Conservation (phyloP, 2,329 filamentous ascomycete genomes). For the Trichoderma cornu-damae region DNA sequence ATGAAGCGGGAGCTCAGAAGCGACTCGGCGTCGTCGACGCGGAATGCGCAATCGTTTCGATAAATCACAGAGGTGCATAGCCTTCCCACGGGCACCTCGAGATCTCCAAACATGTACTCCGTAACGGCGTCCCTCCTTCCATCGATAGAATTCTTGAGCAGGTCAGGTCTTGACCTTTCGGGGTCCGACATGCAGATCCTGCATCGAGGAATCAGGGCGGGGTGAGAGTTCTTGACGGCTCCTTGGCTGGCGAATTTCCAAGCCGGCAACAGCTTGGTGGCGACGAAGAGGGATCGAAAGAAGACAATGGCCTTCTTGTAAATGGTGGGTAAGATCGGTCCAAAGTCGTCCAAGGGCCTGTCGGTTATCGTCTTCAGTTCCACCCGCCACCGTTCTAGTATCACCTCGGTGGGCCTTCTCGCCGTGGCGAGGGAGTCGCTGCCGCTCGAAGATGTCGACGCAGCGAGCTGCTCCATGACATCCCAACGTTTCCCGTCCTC, state of each 20-base stretch:
- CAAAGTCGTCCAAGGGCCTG: constrained; percentile 55
- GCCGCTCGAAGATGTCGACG: constrained; percentile 51
- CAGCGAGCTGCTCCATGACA: constrained; percentile 74
- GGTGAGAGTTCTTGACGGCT: constrained; percentile 64
- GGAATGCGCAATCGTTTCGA: constrained; percentile 83
- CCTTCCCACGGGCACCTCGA: constrained; percentile 80
- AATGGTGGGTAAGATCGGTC: constrained; percentile 67
- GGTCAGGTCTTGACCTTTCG: constrained; percentile 56
- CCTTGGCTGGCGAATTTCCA: constrained; percentile 77
- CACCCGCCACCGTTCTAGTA: constrained; percentile 87
- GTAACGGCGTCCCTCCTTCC: constrained; percentile 49
- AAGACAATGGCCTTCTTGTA: constrained; percentile 98
- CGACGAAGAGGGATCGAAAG: constrained; percentile 82
- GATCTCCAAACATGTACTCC: constrained; percentile 73
- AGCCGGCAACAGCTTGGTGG: constrained; percentile 74
- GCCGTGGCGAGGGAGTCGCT: constrained; percentile 38
- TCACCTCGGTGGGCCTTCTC: constrained; percentile 61
- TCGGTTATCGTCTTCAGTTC: constrained; percentile 57
- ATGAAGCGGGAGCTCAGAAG: constrained; percentile 89
- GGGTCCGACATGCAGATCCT: constrained; percentile 64
- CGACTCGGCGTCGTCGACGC: constrained; percentile 85
- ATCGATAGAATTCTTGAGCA: constrained; percentile 46
- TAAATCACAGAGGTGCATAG: constrained; percentile 79
- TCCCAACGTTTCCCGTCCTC: constrained; percentile 90
- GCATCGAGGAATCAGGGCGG: constrained; percentile 68